Percentiles rank a stretch among this genome's conserved stretches.
These are phyloP conservation scores for Pholiota microspora DNA, from an alignment of 768 basidiomycete genomes.

Conservation along the genomic window DNA sequence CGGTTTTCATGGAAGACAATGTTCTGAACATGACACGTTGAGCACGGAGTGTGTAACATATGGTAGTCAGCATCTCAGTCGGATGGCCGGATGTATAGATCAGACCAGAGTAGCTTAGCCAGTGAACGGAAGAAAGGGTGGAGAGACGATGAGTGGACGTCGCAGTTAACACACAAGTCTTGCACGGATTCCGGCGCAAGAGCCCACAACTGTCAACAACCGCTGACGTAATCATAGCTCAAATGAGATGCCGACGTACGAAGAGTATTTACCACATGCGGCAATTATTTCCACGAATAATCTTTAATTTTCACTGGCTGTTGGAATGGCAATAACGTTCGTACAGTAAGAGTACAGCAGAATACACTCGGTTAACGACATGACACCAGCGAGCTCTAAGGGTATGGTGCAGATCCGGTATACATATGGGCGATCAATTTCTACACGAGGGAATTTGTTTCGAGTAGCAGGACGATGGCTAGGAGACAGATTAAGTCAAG, in stretches of 20 bases:
- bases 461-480: constrained; percentile 20
- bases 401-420: background rate
- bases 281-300: background rate
- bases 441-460: constrained; percentile 18
- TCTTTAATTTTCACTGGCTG: too few species aligned
- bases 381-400: background rate
- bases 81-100: background rate
- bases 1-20: constrained; percentile 11
- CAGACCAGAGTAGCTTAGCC: background rate
- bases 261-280: background rate
- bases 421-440: background rate
- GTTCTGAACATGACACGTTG: constrained; percentile 8
- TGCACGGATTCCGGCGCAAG: too few species aligned
- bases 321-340: background rate
- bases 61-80: constrained; percentile 7
- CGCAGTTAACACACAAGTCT: background rate
- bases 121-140: background rate
- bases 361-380: background rate
- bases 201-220: constrained; percentile 8
- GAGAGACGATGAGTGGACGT: background rate
- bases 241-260: background rate
- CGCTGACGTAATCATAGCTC: constrained; percentile 3
- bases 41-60: constrained; percentile 1
- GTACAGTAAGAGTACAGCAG: background rate
- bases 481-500: constrained; percentile 1